These are phyloP conservation scores for Myrica gale DNA, from an alignment of 306 rosid species.

Conservation along the genomic window DNA sequence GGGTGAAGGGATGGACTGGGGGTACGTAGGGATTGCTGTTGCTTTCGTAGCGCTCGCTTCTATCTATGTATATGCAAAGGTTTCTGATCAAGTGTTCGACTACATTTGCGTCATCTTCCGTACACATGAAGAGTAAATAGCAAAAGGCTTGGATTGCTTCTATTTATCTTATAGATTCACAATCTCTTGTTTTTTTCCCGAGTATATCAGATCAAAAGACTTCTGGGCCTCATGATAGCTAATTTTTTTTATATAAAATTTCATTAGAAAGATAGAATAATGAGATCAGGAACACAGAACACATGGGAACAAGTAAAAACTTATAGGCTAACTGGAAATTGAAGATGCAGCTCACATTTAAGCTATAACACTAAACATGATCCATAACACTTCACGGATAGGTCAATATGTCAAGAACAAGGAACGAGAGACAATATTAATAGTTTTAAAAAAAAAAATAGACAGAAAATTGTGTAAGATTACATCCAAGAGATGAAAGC, in stretches of 20 bases:
- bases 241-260: neutral
- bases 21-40: no score
- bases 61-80: neutral
- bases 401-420: neutral
- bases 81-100: neutral
- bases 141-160: neutral
- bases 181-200: neutral
- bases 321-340: neutral
- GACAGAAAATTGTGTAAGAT: no score
- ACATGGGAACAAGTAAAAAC: neutral
- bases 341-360: neutral
- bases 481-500: neutral
- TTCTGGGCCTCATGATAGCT: neutral
- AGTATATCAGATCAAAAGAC: neutral
- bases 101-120: neutral
- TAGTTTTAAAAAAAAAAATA: no score
- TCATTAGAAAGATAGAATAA: neutral
- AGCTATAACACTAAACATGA: neutral
- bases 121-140: neutral
- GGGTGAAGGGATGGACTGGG: no score
- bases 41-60: no score
- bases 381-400: neutral
- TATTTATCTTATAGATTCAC: neutral
- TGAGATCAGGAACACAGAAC: neutral
- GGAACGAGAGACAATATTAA: no score